Evolutionary conservation across 371 early-diverging fungal genomes (phyloP), one percentile per base, ranked within the genome.

Genomic region (Blakeslea trispora): DNA sequence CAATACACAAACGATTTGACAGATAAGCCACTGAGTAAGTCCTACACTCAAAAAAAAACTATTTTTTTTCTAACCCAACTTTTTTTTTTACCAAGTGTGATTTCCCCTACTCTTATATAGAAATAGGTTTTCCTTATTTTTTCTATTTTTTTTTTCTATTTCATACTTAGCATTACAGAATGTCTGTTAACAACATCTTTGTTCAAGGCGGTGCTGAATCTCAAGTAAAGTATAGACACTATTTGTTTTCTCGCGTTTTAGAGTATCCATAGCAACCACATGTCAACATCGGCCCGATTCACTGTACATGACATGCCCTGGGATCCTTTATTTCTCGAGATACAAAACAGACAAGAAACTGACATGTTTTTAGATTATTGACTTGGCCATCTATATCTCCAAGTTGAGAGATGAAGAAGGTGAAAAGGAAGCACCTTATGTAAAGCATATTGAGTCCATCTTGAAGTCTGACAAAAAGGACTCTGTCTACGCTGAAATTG

Each of bases 381-480:
- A 85, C 63, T 66, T 82, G 57, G 78, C 83, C 54, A 67, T 71
- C 45, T 82, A 82, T 53, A 82, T 85, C 64, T 74, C 83, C 66
- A 70, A 74, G 45, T 74, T 85, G 57, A 76, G 75, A 59, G 75
- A 71, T 50, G 85, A 85, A 59, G 72, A 77, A 56, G 69, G 67
- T 22, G 77, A 77, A 32, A 65, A 70, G 21, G 65, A 77, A 55
- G 73, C 81, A 57, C 66, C 81, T 44, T 79, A 79, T 39, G 77
- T 79, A 24, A 71, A 78, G 49, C 76, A 81, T 51, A 64, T 79
- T 31, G 69, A 67, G 37, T 47, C 80, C 39, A 68, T 88, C 24
- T 57, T 83, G n/a, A 79, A 79, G 50, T 74, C 77, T 46, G 79
- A 84, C 44, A 87, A 91, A 64, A 74, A 79, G 55, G 64, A 74